These are phyloP conservation scores for Cardamine chenopodiifolia DNA, from an alignment of 345 rosid species.

Conservation along the genomic window DNA sequence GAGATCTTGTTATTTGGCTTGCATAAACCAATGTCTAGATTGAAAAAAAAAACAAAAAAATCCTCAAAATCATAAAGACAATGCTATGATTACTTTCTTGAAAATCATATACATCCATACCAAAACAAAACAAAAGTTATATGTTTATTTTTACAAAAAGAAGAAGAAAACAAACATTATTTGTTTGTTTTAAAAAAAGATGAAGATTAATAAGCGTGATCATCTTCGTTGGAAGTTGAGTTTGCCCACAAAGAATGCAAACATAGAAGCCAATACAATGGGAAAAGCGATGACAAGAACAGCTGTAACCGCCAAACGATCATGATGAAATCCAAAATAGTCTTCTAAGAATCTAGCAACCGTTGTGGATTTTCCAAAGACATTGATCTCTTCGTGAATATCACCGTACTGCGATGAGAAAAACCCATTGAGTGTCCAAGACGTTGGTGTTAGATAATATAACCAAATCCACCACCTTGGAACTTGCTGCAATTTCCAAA, in stretches of 20 bases:
- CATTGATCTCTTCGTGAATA: constrained; percentile 46
- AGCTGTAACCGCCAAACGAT: constrained; percentile 46
- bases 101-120: constrained; percentile 1
- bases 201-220: neutral
- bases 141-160: neutral
- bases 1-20: neutral
- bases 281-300: constrained; percentile 52
- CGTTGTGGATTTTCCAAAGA: constrained; percentile 53
- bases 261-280: constrained; percentile 52
- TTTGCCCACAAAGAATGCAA: constrained; percentile 55
- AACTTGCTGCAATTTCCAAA: constrained; percentile 52
- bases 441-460: constrained; percentile 65
- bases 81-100: neutral
- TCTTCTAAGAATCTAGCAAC: constrained; percentile 53
- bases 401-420: constrained; percentile 81
- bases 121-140: neutral
- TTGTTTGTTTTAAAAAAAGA: neutral
- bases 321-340: constrained; percentile 62
- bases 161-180: neutral
- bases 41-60: too few relatives aligned
- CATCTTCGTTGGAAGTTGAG: constrained; percentile 70
- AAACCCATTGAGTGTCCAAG: constrained; percentile 73
- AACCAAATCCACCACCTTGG: constrained; percentile 91
- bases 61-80: neutral
- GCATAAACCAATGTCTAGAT: neutral